Evolutionary conservation across 805 yeast genomes (phyloP), one percentile per base, ranked within the genome.

Genomic region (Cyberlindnera mississippiensis): DNA sequence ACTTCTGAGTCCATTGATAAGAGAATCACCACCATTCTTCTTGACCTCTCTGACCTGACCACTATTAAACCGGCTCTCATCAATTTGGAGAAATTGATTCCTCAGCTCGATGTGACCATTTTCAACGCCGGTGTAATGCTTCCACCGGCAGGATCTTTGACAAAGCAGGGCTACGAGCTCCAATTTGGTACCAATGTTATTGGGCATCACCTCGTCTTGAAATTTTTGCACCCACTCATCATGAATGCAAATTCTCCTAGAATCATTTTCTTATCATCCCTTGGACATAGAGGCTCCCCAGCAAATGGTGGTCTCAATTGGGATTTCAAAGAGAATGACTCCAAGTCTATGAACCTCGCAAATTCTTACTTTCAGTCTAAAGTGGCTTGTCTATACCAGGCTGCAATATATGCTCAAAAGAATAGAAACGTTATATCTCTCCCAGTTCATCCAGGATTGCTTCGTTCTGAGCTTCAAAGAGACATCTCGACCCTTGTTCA

Each of bases 131-230:
- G 73, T 26, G 66, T 72, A 4, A 67, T 69, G 71, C 42, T 36
- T 3, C 68, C 70, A 5, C 69, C 73, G 4, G 33, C 39, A n/a
- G 67, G 62, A 1, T 48, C 67, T 7, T 40, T 40, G 24, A 64
- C 77, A 2, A 53, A 38, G 11, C 76, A 75, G 54, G 76, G 74
- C 9, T 65, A 62, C 41, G 80, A 75, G 40, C 42, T 61, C 30
- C 73, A 69, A 39, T 55, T 73, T 33, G 80, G 76, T 10, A 66
- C 69, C 17, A 76, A 76, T 52, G 65, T 54, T 16, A 46, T 76
- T 12, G 79, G 72, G 1, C 72, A 73, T 17, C 71, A 64, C 41
- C 52, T 72, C 18, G 55, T 75, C 16, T 68, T 72, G 45, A 61
- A 63, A 40, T 53, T 62, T n/a, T 50, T 72, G 34, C 59, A 58